Evolutionary conservation across 208 protist genomes (phyloP).

Genomic region (Leishmania turanica): DNA sequence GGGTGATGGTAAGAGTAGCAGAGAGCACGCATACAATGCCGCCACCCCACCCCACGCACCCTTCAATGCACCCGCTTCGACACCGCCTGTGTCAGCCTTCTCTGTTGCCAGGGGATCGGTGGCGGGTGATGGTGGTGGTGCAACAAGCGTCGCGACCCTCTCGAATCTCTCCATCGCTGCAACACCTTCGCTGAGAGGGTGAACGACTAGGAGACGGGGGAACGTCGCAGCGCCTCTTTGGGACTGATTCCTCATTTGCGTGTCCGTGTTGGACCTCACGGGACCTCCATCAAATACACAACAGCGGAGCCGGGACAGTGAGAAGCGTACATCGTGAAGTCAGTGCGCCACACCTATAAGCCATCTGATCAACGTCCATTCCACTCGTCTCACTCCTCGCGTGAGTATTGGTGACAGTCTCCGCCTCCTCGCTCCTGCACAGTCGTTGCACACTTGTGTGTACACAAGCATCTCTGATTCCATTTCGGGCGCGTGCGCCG

Average conservation of each 20-base stretch:
- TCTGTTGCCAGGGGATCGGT: neutral
- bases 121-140: neutral
- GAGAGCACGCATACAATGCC: neutral
- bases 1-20: neutral
- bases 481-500: neutral
- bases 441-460: neutral
- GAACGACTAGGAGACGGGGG: neutral
- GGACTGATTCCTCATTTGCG: neutral
- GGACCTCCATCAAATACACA: neutral
- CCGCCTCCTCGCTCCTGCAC: neutral
- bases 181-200: neutral
- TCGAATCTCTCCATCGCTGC: neutral
- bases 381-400: neutral
- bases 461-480: neutral
- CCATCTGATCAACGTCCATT: neutral
- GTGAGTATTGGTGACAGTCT: neutral
- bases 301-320: neutral
- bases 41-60: neutral
- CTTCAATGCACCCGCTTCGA: neutral
- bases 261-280: neutral
- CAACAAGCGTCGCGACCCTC: neutral
- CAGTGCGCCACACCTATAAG: too few relatives aligned
- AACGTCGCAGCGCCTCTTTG: neutral
- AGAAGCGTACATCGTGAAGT: neutral
- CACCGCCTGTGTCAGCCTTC: neutral